Percentiles rank a stretch among this genome's conserved stretches.
phyloP scores from a whole-genome alignment of 306 rosid genomes.

The Begonia loranthoides region DNA sequence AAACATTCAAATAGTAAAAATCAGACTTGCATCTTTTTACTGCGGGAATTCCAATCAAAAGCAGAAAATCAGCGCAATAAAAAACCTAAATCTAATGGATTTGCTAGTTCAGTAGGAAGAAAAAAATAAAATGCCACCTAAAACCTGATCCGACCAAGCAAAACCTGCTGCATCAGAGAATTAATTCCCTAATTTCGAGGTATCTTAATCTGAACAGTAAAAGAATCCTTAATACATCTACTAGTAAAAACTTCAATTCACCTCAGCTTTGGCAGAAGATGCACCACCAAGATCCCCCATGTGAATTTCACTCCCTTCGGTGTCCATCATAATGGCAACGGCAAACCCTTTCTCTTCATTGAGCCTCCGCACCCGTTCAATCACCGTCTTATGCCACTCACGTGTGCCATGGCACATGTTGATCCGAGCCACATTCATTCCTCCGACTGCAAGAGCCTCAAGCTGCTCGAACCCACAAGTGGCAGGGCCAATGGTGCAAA shows the following conservation, averaged over 20 bases:
- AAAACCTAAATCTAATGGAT: too few relatives aligned
- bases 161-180: neutral
- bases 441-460: slow-evolving; percentile 85
- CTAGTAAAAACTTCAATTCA: neutral
- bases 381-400: slow-evolving; percentile 74
- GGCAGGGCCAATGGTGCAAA: slow-evolving; percentile 91
- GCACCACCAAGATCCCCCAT: slow-evolving; percentile 97
- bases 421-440: slow-evolving; percentile 89
- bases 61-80: too few relatives aligned
- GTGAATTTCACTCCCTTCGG: slow-evolving; percentile 97
- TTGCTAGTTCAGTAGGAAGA: too few relatives aligned
- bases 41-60: too few relatives aligned
- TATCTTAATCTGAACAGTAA: too few relatives aligned
- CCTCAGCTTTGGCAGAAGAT: slow-evolving; percentile 90
- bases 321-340: slow-evolving; percentile 97
- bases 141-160: too few relatives aligned
- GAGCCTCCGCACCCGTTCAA: slow-evolving; percentile 60
- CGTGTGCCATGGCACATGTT: slow-evolving; percentile 96
- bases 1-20: too few relatives aligned
- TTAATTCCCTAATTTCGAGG: neutral
- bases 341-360: slow-evolving; percentile 86
- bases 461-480: slow-evolving; percentile 75
- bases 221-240: too few relatives aligned
- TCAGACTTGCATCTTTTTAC: too few relatives aligned
- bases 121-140: too few relatives aligned